phyloP scores from a whole-genome alignment of 306 rosid species.

The Gleditsia sinensis region DNA sequence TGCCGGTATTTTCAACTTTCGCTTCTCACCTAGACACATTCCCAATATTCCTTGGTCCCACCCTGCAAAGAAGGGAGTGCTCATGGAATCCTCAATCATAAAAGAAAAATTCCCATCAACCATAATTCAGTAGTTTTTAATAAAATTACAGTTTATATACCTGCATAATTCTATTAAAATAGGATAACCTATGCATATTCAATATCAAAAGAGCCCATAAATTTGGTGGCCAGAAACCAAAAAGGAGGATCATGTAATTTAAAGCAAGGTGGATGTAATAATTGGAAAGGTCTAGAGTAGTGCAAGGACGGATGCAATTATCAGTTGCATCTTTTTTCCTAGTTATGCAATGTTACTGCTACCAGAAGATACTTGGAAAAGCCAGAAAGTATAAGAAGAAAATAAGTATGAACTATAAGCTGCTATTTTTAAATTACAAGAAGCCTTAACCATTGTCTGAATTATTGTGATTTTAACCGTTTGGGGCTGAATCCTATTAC shows the following conservation, averaged over 20 bases:
- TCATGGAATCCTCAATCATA: conserved; percentile 26
- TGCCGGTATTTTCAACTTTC: conserved; percentile 89
- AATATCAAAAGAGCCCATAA: background rate
- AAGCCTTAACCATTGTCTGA: background rate
- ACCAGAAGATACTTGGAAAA: background rate
- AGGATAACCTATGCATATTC: background rate
- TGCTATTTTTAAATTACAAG: background rate
- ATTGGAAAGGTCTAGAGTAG: background rate
- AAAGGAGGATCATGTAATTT: background rate
- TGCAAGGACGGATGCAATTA: background rate
- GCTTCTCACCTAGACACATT: conserved; percentile 91
- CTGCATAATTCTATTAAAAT: background rate
- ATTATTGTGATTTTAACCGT: too few species aligned
- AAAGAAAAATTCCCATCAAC: conserved; percentile 21
- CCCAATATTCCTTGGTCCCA: conserved; percentile 97
- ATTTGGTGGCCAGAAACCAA: background rate
- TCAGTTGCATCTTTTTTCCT: background rate
- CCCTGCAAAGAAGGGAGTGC: conserved; percentile 50
- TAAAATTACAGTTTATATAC: background rate
- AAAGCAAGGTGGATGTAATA: background rate
- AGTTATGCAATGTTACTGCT: background rate
- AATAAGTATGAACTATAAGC: background rate
- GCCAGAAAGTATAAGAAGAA: background rate
- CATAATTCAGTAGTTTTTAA: conserved; percentile 21
- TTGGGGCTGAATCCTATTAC: too few species aligned